Conservation (phyloP, 805 yeast genomes). For the Metschnikowia lunata region DNA sequence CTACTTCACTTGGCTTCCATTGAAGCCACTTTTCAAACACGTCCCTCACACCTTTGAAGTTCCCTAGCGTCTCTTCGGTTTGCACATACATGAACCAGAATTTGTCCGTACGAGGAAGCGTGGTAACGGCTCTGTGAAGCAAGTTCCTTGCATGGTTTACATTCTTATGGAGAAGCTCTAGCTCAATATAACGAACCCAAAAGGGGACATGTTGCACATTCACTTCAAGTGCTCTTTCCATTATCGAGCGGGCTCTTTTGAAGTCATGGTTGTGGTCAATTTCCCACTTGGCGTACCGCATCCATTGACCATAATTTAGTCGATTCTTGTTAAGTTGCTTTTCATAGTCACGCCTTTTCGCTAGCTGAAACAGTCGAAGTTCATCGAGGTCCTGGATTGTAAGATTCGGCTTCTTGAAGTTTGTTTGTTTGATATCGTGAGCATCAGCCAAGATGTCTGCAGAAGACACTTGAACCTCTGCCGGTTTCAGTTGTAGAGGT, state of each 20-base stretch:
- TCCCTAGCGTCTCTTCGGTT: slow-evolving; percentile 74
- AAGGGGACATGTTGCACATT: slow-evolving; percentile 72
- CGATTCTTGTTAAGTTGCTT: slow-evolving; percentile 82
- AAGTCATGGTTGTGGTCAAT: slow-evolving; percentile 67
- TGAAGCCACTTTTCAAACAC: slow-evolving; percentile 76
- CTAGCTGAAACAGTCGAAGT: slow-evolving; percentile 64
- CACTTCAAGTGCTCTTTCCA: slow-evolving; percentile 81
- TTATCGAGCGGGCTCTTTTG: slow-evolving; percentile 76
- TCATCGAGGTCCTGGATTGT: slow-evolving; percentile 75
- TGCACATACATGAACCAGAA: slow-evolving; percentile 82
- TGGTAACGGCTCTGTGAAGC: slow-evolving; percentile 68
- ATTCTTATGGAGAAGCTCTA: slow-evolving; percentile 67
- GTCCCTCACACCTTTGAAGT: slow-evolving; percentile 54
- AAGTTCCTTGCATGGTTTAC: slow-evolving; percentile 87
- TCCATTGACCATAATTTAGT: slow-evolving; percentile 82
- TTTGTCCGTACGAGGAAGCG: slow-evolving; percentile 76
- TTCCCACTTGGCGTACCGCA: slow-evolving; percentile 88
- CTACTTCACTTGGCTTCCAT: slow-evolving; percentile 65
- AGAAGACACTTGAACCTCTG: slow-evolving; percentile 57
- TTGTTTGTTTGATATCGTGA: slow-evolving; percentile 43
- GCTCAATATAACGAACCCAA: slow-evolving; percentile 80
- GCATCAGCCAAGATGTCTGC: slow-evolving; percentile 63
- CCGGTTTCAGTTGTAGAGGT: slow-evolving; percentile 15
- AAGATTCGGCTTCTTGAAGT: slow-evolving; percentile 38
- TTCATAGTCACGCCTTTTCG: slow-evolving; percentile 80